Evolutionary conservation across 2,329 filamentous ascomycete genomes (phyloP).

Genomic region (Nemania diffusa): DNA sequence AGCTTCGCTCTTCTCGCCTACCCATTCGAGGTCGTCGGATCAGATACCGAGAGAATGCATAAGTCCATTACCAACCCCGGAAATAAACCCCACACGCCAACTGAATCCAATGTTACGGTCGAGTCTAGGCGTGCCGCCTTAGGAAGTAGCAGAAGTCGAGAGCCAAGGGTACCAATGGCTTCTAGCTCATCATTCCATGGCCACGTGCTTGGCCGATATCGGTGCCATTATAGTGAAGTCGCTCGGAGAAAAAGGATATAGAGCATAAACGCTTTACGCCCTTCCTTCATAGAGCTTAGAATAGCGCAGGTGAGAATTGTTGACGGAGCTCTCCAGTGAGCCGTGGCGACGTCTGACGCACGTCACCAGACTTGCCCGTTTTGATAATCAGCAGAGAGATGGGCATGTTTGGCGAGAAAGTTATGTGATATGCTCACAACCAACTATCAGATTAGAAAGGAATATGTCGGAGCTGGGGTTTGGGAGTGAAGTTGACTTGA

Average conservation of each 20-base stretch:
- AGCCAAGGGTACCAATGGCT: not conserved
- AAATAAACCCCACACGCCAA: slow-evolving; percentile 6
- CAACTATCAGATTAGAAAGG: not conserved
- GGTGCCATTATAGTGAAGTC: not conserved
- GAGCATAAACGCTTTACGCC: not conserved
- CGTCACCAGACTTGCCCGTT: not conserved
- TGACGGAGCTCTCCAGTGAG: slow-evolving; percentile 4
- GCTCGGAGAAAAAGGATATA: slow-evolving; percentile 1
- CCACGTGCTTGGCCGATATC: not conserved
- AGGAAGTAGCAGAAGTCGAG: not conserved
- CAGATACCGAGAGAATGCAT: slow-evolving; percentile 1
- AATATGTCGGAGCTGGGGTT: not conserved
- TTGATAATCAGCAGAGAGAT: not conserved
- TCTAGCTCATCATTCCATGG: not conserved
- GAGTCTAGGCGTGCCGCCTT: not conserved
- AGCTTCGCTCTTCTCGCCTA: slow-evolving; percentile 5
- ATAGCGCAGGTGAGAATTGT: not conserved
- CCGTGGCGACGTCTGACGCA: slow-evolving; percentile 3
- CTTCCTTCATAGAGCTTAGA: not conserved
- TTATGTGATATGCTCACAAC: not conserved
- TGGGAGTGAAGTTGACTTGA: not conserved
- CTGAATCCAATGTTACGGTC: not conserved
- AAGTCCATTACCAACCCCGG: slow-evolving; percentile 4
- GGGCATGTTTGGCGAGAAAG: not conserved
- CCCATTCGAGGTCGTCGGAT: not conserved